Evolutionary conservation across 129 eudicot species (phyloP), one percentile per base, ranked within the genome.

Genomic region (Saposhnikovia divaricata): DNA sequence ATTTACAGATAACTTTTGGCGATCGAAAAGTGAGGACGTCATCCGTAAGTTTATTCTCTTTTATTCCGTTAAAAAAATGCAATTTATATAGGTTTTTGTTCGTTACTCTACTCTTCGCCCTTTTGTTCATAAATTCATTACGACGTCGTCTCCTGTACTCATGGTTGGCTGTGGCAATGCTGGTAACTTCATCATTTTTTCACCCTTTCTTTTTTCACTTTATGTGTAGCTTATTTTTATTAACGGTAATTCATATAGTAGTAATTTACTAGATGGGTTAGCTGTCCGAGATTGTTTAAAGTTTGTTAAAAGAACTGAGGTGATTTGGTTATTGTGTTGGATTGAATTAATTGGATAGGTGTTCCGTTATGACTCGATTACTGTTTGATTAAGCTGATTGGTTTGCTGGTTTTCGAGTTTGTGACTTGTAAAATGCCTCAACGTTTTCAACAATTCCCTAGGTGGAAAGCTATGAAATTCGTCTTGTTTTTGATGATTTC

Each of bases 81-180:
- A 53, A 47, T 15, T 39, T 77, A 31, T 70, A 31, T 69, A 69
- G 46, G n/a, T n/a, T n/a, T n/a, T n/a, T n/a, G n/a, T n/a, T n/a
- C 91, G 97, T 1, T 95, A 95, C 82, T 83, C 93, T 2, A 88
- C 98, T 74, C 93, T 94, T 25, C 89, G 98, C 27, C 98, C 98
- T 45, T 94, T 91, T 77, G 86, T 94, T 69, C 90, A 91, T 16
- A 91, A 89, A 72, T 88, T 85, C 61, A 51, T 94, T 53, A 84
- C 92, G 1, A 83, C 89, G 16, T 82, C 87, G 39, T 83, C 97
- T 40, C 88, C 87, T 16, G 80, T 95, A 28, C 98, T 95, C 86
- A 90, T 95, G 98, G 96, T 92, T 66, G 98, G 98, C 37, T 95
- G 96, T 55, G 98, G 98, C 78, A 95, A 95, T 92, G 97, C 98